Evolutionary conservation across 1,284 basidiomycete genomes (phyloP).

Genomic region (Sporisorium reilianum): DNA sequence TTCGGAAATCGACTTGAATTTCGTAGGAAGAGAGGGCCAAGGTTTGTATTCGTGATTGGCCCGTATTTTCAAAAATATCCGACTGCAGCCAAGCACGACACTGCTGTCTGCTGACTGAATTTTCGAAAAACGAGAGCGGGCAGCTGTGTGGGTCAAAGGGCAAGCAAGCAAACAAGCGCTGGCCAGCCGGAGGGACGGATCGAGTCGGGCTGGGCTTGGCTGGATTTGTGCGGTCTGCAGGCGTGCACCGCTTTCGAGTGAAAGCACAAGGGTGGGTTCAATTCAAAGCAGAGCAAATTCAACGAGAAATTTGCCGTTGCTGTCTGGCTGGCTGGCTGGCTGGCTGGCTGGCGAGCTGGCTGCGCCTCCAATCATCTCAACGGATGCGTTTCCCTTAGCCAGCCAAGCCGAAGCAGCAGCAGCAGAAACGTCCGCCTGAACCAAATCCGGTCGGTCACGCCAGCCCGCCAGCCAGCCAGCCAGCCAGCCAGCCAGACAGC

Average conservation of each 20-base stretch:
- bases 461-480: not conserved
- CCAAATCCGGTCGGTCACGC: slow-evolving; percentile 1
- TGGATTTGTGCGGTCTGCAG: slow-evolving; percentile 2
- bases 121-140: not conserved
- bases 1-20: not conserved
- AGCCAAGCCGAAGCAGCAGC: slow-evolving; percentile 1
- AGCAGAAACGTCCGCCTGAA: not conserved
- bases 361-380: not conserved
- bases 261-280: not conserved
- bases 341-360: too few relatives aligned
- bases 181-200: not conserved
- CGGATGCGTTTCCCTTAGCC: not conserved
- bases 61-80: not conserved
- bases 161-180: not conserved
- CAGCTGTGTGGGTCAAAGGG: not conserved
- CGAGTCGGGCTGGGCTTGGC: not conserved
- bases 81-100: not conserved
- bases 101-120: not conserved
- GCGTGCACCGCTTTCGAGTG: not conserved
- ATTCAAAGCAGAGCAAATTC: too few relatives aligned
- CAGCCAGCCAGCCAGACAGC: too few relatives aligned
- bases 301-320: not conserved
- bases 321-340: too few relatives aligned
- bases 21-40: not conserved
- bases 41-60: not conserved